Percentiles rank a stretch among this genome's conserved stretches.
Evolutionary conservation across 805 yeast species (phyloP).

Genomic region (Spathaspora hagerdaliae): DNA sequence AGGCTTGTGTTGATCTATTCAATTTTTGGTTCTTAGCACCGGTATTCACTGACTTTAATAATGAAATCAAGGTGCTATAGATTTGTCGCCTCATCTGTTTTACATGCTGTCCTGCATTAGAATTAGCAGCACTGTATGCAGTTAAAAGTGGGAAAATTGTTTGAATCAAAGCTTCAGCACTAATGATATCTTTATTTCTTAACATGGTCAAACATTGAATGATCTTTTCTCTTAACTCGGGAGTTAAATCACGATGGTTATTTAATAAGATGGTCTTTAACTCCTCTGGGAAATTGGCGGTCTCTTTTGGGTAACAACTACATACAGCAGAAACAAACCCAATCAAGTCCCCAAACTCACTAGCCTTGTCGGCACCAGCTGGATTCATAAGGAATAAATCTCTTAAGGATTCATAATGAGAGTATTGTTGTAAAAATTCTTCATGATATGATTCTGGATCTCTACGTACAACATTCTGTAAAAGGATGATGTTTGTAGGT

Average conservation of each 20-base stretch:
- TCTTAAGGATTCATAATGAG: constrained; percentile 86
- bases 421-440: constrained; percentile 87
- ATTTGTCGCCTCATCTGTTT: constrained; percentile 80
- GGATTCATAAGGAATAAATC: constrained; percentile 83
- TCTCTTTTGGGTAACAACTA: constrained; percentile 83
- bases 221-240: constrained; percentile 88
- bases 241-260: constrained; percentile 76
- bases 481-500: constrained; percentile 85
- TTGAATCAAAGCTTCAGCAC: constrained; percentile 77
- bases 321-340: constrained; percentile 94
- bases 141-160: constrained; percentile 82
- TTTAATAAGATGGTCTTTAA: constrained; percentile 61
- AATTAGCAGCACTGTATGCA: constrained; percentile 52
- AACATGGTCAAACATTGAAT: constrained; percentile 87
- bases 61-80: constrained; percentile 70
- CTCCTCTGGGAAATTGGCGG: constrained; percentile 80
- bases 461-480: constrained; percentile 88
- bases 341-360: constrained; percentile 73
- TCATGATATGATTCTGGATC: constrained; percentile 94
- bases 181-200: constrained; percentile 76
- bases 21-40: constrained; percentile 89
- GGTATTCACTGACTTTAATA: constrained; percentile 78
- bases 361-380: constrained; percentile 47
- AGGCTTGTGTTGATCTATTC: constrained; percentile 86
- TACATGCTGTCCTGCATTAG: constrained; percentile 59